phyloP scores from a whole-genome alignment of 305 asterid species.

The Solanum hybrid region DNA sequence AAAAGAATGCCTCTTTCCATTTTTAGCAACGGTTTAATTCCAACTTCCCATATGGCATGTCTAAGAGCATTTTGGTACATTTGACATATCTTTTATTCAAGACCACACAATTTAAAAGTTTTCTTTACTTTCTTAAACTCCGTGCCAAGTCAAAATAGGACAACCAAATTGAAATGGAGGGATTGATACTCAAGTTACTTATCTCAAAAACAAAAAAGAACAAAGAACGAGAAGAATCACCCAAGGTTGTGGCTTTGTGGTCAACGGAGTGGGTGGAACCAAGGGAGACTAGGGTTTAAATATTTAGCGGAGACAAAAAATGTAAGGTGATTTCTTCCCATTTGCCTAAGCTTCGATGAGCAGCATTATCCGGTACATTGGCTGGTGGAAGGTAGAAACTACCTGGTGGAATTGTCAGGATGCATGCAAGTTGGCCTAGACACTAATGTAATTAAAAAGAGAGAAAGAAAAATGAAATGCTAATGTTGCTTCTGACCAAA shows the following conservation, averaged over 20 bases:
- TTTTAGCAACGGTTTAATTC: neutral
- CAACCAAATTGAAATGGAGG: neutral
- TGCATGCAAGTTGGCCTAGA: neutral
- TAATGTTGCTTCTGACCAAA: neutral
- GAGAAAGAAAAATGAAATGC: neutral
- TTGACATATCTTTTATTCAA: neutral
- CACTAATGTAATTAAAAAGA: neutral
- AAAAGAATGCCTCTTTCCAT: neutral
- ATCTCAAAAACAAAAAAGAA: neutral
- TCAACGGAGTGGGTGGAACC: neutral
- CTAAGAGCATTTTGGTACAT: neutral
- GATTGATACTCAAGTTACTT: neutral
- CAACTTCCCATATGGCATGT: neutral
- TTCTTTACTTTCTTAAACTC: neutral
- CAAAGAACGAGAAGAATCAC: neutral
- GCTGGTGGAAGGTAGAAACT: neutral
- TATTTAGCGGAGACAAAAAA: neutral
- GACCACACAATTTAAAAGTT: neutral
- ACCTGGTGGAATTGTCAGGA: neutral
- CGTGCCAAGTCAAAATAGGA: neutral
- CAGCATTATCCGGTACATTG: neutral
- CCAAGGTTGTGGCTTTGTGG: neutral
- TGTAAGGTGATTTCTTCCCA: neutral
- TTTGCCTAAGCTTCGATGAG: neutral
- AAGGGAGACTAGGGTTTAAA: neutral